Evolutionary conservation across 306 rosid species (phyloP).

Genomic region (Vigna trinervia): DNA sequence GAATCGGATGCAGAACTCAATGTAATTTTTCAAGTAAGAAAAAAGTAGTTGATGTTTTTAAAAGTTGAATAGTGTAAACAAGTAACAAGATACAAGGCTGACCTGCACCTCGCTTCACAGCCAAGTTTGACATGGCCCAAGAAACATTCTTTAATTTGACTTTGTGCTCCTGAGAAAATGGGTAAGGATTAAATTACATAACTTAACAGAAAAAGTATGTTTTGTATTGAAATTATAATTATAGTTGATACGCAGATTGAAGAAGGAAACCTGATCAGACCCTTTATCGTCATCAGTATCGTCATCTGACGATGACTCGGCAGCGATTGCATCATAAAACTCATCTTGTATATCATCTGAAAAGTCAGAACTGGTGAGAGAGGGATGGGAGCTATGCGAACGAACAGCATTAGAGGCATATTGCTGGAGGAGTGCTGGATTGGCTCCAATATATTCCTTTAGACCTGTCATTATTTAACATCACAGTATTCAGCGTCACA

Average conservation of each 20-base stretch:
- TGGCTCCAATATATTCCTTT: constrained; percentile 88
- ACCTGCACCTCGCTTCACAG: constrained; percentile 57
- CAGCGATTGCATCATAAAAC: constrained; percentile 89
- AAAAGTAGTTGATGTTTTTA: constrained; percentile 5
- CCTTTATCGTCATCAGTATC: constrained; percentile 40
- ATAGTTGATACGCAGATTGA: constrained; percentile 29
- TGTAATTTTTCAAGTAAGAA: not conserved
- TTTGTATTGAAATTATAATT: not conserved
- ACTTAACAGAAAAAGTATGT: constrained; percentile 1
- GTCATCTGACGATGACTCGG: constrained; percentile 60
- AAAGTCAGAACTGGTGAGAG: constrained; percentile 60
- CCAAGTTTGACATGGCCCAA: constrained; percentile 52
- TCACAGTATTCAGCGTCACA: constrained; percentile 30
- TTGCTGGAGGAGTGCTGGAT: constrained; percentile 64
- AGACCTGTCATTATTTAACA: constrained; percentile 63
- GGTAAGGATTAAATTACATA: constrained; percentile 36
- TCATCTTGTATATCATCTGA: constrained; percentile 75
- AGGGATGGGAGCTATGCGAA: constrained; percentile 58
- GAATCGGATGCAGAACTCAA: not conserved
- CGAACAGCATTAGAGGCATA: constrained; percentile 48
- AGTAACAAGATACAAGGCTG: constrained; percentile 26
- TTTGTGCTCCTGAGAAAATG: constrained; percentile 52
- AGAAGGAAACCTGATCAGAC: constrained; percentile 52
- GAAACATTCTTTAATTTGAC: constrained; percentile 65
- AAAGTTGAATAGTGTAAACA: constrained; percentile 44